Base-by-base conservation (phyloP, 345 rosid genomes). In the Corchorus capsularis region DNA sequence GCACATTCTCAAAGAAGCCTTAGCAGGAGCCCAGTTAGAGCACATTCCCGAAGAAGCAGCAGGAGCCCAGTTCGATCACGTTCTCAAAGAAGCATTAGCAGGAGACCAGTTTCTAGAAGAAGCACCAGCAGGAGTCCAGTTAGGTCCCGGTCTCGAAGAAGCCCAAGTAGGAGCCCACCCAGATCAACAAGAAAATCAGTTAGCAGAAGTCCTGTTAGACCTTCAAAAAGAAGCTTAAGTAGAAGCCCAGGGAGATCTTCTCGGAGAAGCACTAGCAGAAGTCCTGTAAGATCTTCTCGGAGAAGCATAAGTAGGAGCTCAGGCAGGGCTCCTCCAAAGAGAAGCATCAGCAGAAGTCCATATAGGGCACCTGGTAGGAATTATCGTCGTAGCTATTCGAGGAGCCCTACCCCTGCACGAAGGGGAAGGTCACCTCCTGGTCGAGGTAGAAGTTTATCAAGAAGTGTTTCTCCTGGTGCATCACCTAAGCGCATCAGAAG, bases 401-500 rank as follows among this genome's bases (percentile, higher is more conserved):
- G 90, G 76, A 90, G 93, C 79, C 88, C 79, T 17, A 83, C 84
- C 76, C 83, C 90, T 73, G 56, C 76, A 14, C 87, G 89, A 10
- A 81, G 88, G 80, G 86, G 66, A 35, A 86, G 93, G 83, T 89
- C 96, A 62, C 97, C 97, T 73, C 71, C 71, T 50, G n/a, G 5
- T 69, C 90, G 89, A n/a, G 79, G 80, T 70, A 84, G 93, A 89
- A 89, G 96, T 86, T 79, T 84, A 78, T 92, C 99, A 34, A 92
- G 93, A 83, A 95, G 99, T 47, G 85, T 76, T 78, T 90, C 98
- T 9, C 98, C 97, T 6, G 89, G 82, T 82, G 91, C 87, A 47
- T 92, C 92, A 13, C 92, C 91, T 4, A 92, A 88, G 84, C 97
- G 97, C 50, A 87, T 93, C 54, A 89, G 92, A 81, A 92, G 99